phyloP scores from a whole-genome alignment of 305 asterid species.

The Fraxinus baroniana region DNA sequence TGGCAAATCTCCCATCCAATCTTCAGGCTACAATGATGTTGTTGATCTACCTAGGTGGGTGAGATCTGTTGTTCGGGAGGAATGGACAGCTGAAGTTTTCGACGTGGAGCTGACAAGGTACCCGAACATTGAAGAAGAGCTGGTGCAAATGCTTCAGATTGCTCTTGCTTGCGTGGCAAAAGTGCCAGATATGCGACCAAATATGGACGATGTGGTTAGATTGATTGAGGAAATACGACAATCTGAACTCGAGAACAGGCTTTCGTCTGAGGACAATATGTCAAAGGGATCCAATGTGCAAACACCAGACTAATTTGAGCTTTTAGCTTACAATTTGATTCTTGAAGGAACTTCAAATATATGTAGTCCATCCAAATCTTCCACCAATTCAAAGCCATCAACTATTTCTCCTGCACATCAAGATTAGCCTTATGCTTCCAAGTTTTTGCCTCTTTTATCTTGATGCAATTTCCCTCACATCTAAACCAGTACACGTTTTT shows the following conservation, averaged over 20 bases:
- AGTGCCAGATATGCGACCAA: conserved; percentile 61
- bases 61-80: conserved; percentile 86
- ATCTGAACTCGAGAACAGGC: conserved; percentile 49
- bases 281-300: conserved; percentile 57
- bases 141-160: conserved; percentile 94
- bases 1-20: conserved; percentile 69
- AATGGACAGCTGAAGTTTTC: conserved; percentile 96
- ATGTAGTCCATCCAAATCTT: background rate
- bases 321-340: background rate
- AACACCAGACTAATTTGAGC: conserved; percentile 39
- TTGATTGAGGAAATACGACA: conserved; percentile 71
- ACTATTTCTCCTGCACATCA: no score
- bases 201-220: conserved; percentile 67
- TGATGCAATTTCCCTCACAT: background rate
- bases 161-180: conserved; percentile 76
- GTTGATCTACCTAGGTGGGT: conserved; percentile 96
- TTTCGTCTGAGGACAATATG: conserved; percentile 70
- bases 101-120: conserved; percentile 66
- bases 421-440: no score
- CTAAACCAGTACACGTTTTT: background rate
- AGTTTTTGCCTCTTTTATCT: no score
- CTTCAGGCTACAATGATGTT: conserved; percentile 60
- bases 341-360: conserved; percentile 3
- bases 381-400: no score
- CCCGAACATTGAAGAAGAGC: conserved; percentile 72